Evolutionary conservation across 768 basidiomycete species (phyloP), one percentile per base, ranked within the genome.

Genomic region (Leccinum broughii): DNA sequence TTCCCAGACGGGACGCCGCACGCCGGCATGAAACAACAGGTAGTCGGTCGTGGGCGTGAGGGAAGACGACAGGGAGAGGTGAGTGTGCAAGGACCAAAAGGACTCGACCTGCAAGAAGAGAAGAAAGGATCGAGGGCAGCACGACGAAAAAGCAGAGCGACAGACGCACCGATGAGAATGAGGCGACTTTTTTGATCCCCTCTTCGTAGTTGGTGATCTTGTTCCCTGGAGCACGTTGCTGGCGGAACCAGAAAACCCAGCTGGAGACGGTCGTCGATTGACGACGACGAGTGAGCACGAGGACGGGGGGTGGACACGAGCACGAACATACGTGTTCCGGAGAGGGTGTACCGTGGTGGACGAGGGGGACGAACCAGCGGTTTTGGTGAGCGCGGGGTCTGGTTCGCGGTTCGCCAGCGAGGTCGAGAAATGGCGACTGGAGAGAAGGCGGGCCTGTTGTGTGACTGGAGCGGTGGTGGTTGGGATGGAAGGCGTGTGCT

Each of bases 1-100:
- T 72, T 98, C 96, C 96, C 96, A 98, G 3, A 96, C 90, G 1
- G 96, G 95, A 48, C 93, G 83, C 24, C 89, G 87, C 59, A 98
- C 81, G 44, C 87, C 88, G 3, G 85, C 79, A 66, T 95, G 92
- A 78, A 98, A 97, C 64, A 97, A 83, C 34, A 98, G 86, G 63
- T 96, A 93, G 76, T 98, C 96, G 4, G 95, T 96, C 3, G 94
- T 96, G 6, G 95, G 90, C 11, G 85, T 81, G 26, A 98, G 82
- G 13, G 83, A 81, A 1, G 92, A 94, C 1, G 95, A 94, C 0
- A 92, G 86, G 6, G 88, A 81, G 28, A 98, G 83, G 73, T 98
- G 96, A 4, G 95, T 94, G 81, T 92, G 91, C 60, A 98, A 78
- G 24, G 93, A 89, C 89, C 95, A 96, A 75, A 95, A 97, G 39